Conservation (phyloP, 31 red algal genomes). For the Asparagopsis taxiformis region DNA sequence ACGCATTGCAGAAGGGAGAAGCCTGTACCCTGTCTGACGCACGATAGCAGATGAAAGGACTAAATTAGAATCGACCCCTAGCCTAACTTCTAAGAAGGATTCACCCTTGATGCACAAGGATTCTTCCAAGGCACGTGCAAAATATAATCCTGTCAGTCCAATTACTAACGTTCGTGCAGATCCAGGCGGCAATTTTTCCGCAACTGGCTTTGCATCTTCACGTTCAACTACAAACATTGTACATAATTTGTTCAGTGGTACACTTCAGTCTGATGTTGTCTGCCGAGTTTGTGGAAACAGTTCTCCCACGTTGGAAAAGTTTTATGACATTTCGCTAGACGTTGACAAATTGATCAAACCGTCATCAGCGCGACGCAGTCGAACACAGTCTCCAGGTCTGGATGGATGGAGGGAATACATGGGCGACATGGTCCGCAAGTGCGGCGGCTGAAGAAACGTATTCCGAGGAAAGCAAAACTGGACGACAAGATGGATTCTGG, state of each 20-base stretch:
- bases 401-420: slow-evolving; percentile 11
- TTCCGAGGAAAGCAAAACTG: slow-evolving; percentile 16
- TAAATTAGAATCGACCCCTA: slow-evolving; percentile 2
- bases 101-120: neutral
- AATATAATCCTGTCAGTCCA: slow-evolving; percentile 26
- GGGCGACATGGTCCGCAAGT: slow-evolving; percentile 1
- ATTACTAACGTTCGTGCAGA: slow-evolving; percentile 35
- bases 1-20: slow-evolving; percentile 44
- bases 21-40: neutral
- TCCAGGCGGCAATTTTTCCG: slow-evolving; percentile 26
- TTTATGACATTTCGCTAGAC: slow-evolving; percentile 92
- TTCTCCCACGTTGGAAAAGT: slow-evolving; percentile 85
- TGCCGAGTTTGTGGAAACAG: slow-evolving; percentile 78
- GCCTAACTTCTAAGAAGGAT: neutral
- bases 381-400: slow-evolving; percentile 39
- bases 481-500: slow-evolving; percentile 18
- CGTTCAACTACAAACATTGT: slow-evolving; percentile 50
- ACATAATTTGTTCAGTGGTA: slow-evolving; percentile 81
- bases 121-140: slow-evolving; percentile 5
- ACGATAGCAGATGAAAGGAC: slow-evolving; percentile 1
- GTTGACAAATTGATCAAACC: slow-evolving; percentile 67
- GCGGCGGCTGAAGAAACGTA: slow-evolving; percentile 22
- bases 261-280: slow-evolving; percentile 82
- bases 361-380: slow-evolving; percentile 43
- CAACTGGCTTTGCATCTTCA: slow-evolving; percentile 2